These are phyloP conservation scores for Annulohypoxylon moriforme DNA, from an alignment of 495 filamentous ascomycete species.

Conservation along the genomic window DNA sequence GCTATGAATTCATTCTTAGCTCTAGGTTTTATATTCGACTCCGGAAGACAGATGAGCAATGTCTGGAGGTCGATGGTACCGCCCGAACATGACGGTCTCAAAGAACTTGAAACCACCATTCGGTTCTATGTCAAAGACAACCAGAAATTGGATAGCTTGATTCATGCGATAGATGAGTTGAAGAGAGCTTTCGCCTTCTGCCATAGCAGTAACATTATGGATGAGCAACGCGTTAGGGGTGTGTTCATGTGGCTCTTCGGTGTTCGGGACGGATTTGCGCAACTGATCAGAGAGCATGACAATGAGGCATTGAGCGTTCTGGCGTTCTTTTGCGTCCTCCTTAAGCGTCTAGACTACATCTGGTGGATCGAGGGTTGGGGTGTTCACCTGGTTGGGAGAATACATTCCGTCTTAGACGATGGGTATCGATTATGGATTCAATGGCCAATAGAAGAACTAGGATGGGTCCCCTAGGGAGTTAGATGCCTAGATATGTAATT, in stretches of 20 bases:
- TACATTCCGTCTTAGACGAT: slow-evolving; percentile 52
- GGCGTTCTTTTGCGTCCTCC: slow-evolving; percentile 55
- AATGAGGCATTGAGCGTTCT: slow-evolving; percentile 56
- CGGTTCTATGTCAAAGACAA: slow-evolving; percentile 26
- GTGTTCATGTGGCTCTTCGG: slow-evolving; percentile 57
- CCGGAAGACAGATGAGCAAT: slow-evolving; percentile 35
- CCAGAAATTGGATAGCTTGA: slow-evolving; percentile 29
- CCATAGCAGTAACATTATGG: slow-evolving; percentile 16
- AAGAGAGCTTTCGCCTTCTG: slow-evolving; percentile 38
- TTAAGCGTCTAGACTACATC: slow-evolving; percentile 49
- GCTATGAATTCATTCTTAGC: slow-evolving; percentile 37
- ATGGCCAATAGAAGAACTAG: slow-evolving; percentile 58
- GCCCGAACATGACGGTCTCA: slow-evolving; percentile 41
- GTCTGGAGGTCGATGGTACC: slow-evolving; percentile 26
- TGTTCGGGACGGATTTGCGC: slow-evolving; percentile 46
- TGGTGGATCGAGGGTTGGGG: slow-evolving; percentile 61
- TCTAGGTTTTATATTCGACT: slow-evolving; percentile 49
- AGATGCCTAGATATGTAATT: neutral
- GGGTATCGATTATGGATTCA: slow-evolving; percentile 56
- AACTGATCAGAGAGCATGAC: slow-evolving; percentile 47
- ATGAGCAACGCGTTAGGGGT: slow-evolving; percentile 46
- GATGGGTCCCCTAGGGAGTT: slow-evolving; percentile 46
- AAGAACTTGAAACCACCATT: slow-evolving; percentile 38
- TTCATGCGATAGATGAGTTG: slow-evolving; percentile 35
- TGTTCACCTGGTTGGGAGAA: slow-evolving; percentile 50